Percentiles rank a stretch among this genome's conserved stretches.
These are phyloP conservation scores for Dryas drummondii DNA, from an alignment of 306 rosid genomes.

Conservation along the genomic window DNA sequence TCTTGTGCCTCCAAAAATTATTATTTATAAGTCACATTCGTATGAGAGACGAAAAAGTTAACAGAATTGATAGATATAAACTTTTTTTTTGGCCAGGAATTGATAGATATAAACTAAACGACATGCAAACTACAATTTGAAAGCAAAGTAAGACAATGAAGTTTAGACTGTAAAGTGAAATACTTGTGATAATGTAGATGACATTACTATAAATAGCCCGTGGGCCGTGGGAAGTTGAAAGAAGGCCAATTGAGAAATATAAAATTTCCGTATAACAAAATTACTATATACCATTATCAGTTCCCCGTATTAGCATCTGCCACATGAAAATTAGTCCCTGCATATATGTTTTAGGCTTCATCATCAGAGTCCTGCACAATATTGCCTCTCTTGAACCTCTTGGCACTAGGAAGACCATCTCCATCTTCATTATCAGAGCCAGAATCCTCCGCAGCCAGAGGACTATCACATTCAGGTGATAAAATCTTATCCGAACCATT, in stretches of 20 bases:
- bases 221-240: not conserved
- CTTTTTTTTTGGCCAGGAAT: too few species aligned
- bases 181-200: too few species aligned
- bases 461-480: constrained; percentile 27
- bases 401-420: constrained; percentile 29
- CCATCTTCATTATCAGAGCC: constrained; percentile 27
- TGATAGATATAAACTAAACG: too few species aligned
- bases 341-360: constrained; percentile 16
- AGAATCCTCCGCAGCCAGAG: constrained; percentile 27
- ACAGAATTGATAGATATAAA: too few species aligned
- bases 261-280: not conserved
- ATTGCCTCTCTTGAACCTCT: constrained; percentile 33
- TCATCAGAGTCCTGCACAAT: constrained; percentile 38
- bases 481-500: constrained; percentile 24
- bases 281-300: not conserved
- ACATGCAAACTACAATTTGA: too few species aligned
- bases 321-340: too few species aligned
- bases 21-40: too few species aligned
- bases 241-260: not conserved
- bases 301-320: not conserved
- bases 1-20: too few species aligned
- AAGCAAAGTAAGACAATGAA: too few species aligned
- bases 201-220: too few species aligned
- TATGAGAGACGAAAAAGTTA: too few species aligned
- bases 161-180: too few species aligned